Evolutionary conservation across 164 flowering plant species (phyloP).

Genomic region (Liquidambar formosana): DNA sequence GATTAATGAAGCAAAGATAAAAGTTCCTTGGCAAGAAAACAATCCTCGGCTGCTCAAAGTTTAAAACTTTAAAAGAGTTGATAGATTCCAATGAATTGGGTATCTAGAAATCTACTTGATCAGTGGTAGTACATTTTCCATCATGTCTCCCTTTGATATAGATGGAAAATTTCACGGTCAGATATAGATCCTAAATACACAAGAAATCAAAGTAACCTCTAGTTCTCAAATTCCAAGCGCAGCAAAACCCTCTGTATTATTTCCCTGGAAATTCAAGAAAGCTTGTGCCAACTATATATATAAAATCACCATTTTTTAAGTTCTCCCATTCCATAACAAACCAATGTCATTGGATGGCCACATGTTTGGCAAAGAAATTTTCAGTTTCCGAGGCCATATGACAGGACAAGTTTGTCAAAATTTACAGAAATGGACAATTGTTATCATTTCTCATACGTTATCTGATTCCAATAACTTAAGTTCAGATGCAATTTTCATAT

Average conservation of each 20-base stretch:
- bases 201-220: neutral
- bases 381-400: neutral
- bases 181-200: too few relatives aligned
- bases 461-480: neutral
- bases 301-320: neutral
- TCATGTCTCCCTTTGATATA: too few relatives aligned
- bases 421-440: neutral
- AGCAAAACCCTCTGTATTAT: neutral
- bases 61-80: too few relatives aligned
- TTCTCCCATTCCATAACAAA: neutral
- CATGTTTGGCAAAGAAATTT: neutral
- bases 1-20: too few relatives aligned
- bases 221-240: neutral
- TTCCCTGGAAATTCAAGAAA: neutral
- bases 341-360: conserved; percentile 1
- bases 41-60: too few relatives aligned
- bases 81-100: too few relatives aligned
- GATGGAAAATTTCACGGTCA: too few relatives aligned
- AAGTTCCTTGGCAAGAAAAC: too few relatives aligned
- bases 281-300: neutral
- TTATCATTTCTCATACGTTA: neutral
- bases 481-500: conserved; percentile 12
- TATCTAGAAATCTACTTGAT: too few relatives aligned
- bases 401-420: conserved; percentile 2
- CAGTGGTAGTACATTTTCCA: too few relatives aligned